Percentiles rank a stretch among this genome's conserved stretches.
Evolutionary conservation across 1,284 basidiomycete genomes (phyloP).

Genomic region (Vanrija sp.): DNA sequence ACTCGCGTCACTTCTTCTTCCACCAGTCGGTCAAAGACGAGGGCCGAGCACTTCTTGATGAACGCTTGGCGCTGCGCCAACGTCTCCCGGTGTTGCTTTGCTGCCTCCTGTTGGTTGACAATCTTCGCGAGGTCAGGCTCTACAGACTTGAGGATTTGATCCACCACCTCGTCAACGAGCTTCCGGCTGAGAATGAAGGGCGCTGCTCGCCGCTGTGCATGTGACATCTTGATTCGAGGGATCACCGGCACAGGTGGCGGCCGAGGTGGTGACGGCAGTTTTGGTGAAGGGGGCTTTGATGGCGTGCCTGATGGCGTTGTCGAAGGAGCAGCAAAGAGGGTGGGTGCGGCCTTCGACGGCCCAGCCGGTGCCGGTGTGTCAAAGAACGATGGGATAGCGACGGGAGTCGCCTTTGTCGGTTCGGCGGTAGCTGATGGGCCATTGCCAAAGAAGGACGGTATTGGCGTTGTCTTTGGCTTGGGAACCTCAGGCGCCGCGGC

Average conservation of each 20-base stretch:
- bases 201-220: slow-evolving; percentile 1
- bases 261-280: background rate
- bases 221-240: slow-evolving; percentile 9
- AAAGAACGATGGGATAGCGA: slow-evolving; percentile 1
- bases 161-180: slow-evolving; percentile 28
- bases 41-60: slow-evolving; percentile 16
- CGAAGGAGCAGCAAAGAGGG: slow-evolving; percentile 20
- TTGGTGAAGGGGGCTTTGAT: background rate
- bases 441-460: background rate
- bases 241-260: slow-evolving; percentile 5
- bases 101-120: slow-evolving; percentile 25
- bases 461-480: background rate
- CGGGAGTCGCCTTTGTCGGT: background rate
- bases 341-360: slow-evolving; percentile 4
- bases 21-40: slow-evolving; percentile 11
- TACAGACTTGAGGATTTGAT: slow-evolving; percentile 15
- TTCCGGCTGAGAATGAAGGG: slow-evolving; percentile 18
- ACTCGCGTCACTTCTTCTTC: slow-evolving; percentile 6
- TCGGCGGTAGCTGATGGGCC: background rate
- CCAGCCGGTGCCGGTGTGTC: background rate
- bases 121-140: slow-evolving; percentile 12
- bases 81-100: slow-evolving; percentile 12
- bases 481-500: background rate
- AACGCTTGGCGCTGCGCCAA: slow-evolving; percentile 12
- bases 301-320: slow-evolving; percentile 2